Evolutionary conservation across 305 asterid genomes (phyloP), one percentile per base, ranked within the genome.

Genomic region (Stenogyne calaminthoides): DNA sequence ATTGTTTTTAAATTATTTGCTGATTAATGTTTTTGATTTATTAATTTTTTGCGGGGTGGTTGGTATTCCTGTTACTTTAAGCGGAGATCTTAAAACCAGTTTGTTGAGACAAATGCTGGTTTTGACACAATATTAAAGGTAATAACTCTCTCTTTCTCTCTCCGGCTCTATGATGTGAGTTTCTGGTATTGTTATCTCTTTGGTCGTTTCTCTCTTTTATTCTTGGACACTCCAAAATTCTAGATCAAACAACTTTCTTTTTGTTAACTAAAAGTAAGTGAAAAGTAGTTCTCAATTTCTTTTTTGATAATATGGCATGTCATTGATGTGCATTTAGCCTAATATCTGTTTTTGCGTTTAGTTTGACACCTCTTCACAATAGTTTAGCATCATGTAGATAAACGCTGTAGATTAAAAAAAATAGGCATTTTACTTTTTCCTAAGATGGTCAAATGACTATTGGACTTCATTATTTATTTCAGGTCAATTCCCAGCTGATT

Each of bases 101-200:
- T 91, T 81, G 97, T 94, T 74, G 99, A 94, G 85, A 67, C 97
- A 74, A 87, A 90, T 79, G 99, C 91, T 75, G 99, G 99, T 25
- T 94, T 86, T 86, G 97, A 94, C 89, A 94, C 97, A 20, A 88
- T 89, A 83, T 92, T 97, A 72, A 93, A 93, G 97, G 98, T 93
- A 85, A 80, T 51, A 63, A 19, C 47, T 64, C 64, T 9, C 72
- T 51, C 40, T 47, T 44, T 70, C 55, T 5, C 10, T 60, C 56
- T 49, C 34, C n/a, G n/a, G 36, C 4, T 25, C 46, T 64, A 6
- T 9, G 7, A 7, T 27, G 6, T 52, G 36, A 64, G 37, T 27
- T 6, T 52, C 10, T 36, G 7, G 37, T 55, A 19, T n/a, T 60
- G 32, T 70, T 25, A 25, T 56, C 15, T 51, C n/a, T 11, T 78